phyloP scores from a whole-genome alignment of 2,329 filamentous ascomycete genomes.

The Tolypocladium nubicola region DNA sequence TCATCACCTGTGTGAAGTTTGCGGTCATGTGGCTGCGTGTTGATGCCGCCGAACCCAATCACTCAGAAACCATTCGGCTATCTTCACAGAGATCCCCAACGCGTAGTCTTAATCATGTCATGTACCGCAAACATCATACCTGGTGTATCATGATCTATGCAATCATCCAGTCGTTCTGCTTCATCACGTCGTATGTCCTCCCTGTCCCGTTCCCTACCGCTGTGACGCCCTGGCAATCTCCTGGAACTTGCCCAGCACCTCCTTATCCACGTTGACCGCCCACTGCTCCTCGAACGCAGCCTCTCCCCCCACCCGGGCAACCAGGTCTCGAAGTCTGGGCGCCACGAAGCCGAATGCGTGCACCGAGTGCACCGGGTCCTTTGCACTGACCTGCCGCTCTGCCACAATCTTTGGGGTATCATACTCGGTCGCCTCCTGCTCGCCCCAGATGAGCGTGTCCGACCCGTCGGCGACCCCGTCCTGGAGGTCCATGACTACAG shows the following conservation, averaged over 20 bases:
- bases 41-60: too few species aligned
- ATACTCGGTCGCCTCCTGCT: slow-evolving; percentile 34
- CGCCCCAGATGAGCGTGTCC: slow-evolving; percentile 41
- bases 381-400: slow-evolving; percentile 40
- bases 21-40: too few species aligned
- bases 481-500: slow-evolving; percentile 54
- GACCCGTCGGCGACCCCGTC: slow-evolving; percentile 43
- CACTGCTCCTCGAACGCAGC: slow-evolving; percentile 57
- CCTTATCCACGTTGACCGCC: slow-evolving; percentile 63
- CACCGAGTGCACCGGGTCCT: slow-evolving; percentile 59
- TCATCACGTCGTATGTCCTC: not conserved
- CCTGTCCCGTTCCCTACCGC: not conserved
- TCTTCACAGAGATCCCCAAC: not conserved
- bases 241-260: slow-evolving; percentile 56
- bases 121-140: not conserved
- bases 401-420: slow-evolving; percentile 44
- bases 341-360: slow-evolving; percentile 54
- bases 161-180: not conserved
- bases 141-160: not conserved
- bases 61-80: too few species aligned
- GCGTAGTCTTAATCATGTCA: not conserved
- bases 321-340: slow-evolving; percentile 47
- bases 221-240: slow-evolving; percentile 13
- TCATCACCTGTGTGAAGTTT: too few species aligned
- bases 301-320: slow-evolving; percentile 53